A percentile compares a stretch with the other conserved stretches of the same genome.
These are phyloP conservation scores for Phyllosticta citribraziliensis DNA, from an alignment of 2,329 filamentous ascomycete genomes.

Conservation along the genomic window DNA sequence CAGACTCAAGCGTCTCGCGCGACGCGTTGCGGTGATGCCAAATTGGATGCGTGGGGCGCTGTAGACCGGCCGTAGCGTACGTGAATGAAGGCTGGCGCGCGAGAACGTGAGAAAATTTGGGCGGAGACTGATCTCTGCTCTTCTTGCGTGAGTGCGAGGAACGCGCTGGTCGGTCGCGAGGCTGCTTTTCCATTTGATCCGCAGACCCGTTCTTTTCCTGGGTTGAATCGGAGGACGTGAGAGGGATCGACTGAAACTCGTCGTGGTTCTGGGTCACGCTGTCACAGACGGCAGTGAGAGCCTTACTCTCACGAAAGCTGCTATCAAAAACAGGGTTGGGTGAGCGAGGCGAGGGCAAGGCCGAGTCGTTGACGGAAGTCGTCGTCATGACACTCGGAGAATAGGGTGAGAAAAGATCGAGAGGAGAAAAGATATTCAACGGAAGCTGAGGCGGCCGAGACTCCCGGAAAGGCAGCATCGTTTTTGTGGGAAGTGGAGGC, in stretches of 20 bases:
- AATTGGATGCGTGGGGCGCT: neutral
- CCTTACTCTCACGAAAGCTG: constrained; percentile 25
- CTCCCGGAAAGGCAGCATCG: neutral
- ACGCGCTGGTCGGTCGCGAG: neutral
- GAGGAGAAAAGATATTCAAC: constrained; percentile 19
- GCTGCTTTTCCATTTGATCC: neutral
- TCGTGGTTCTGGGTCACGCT: constrained; percentile 23
- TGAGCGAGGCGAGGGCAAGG: constrained; percentile 26
- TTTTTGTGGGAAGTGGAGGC: neutral
- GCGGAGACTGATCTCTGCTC: neutral
- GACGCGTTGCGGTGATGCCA: neutral
- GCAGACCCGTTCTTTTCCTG: neutral
- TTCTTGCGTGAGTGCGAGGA: neutral
- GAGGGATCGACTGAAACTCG: neutral
- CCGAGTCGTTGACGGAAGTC: constrained; percentile 11
- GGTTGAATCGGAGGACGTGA: neutral
- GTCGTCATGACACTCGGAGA: constrained; percentile 12
- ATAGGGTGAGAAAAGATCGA: constrained; percentile 21
- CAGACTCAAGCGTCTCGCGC: neutral
- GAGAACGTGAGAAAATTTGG: neutral
- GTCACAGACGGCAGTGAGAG: constrained; percentile 13
- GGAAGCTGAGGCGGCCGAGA: constrained; percentile 4
- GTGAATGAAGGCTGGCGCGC: neutral
- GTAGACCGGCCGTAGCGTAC: neutral
- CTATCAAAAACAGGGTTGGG: constrained; percentile 21